Conservation (phyloP, 148 eudicot species). For the Rhododendron simsii region DNA sequence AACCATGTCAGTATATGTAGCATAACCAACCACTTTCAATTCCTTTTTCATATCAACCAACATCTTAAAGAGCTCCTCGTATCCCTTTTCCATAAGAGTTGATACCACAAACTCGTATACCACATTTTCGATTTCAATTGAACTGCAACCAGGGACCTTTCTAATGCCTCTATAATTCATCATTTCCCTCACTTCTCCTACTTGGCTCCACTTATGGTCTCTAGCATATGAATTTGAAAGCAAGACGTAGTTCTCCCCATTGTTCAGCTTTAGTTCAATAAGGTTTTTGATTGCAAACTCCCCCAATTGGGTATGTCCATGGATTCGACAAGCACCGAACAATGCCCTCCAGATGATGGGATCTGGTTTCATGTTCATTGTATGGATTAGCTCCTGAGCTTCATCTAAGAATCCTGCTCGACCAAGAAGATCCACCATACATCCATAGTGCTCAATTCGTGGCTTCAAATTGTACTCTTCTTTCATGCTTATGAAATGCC, state of each 20-base stretch:
- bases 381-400: conserved; percentile 23
- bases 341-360: conserved; percentile 39
- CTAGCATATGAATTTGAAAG: conserved; percentile 26
- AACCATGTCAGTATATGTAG: conserved; percentile 9
- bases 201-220: conserved; percentile 30
- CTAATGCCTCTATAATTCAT: conserved; percentile 19
- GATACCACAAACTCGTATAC: conserved; percentile 29
- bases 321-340: conserved; percentile 23
- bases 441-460: conserved; percentile 31
- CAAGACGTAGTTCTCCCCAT: conserved; percentile 30
- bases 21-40: conserved; percentile 3
- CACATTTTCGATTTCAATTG: conserved; percentile 25
- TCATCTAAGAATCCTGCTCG: conserved; percentile 27
- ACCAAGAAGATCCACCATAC: conserved; percentile 42
- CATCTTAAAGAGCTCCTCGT: conserved; percentile 20
- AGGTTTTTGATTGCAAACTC: conserved; percentile 28
- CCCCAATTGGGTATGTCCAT: conserved; percentile 14
- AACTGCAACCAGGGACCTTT: conserved; percentile 33
- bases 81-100: conserved; percentile 17
- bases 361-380: conserved; percentile 24
- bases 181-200: conserved; percentile 15
- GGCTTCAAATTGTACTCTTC: conserved; percentile 26
- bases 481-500: conserved; percentile 32
- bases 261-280: conserved; percentile 30
- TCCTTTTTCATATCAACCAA: conserved; percentile 18